A percentile compares a stretch with the other conserved stretches of the same genome.
phyloP scores from a whole-genome alignment of 495 filamentous ascomycete genomes.

The Aspergillus cavernicola region DNA sequence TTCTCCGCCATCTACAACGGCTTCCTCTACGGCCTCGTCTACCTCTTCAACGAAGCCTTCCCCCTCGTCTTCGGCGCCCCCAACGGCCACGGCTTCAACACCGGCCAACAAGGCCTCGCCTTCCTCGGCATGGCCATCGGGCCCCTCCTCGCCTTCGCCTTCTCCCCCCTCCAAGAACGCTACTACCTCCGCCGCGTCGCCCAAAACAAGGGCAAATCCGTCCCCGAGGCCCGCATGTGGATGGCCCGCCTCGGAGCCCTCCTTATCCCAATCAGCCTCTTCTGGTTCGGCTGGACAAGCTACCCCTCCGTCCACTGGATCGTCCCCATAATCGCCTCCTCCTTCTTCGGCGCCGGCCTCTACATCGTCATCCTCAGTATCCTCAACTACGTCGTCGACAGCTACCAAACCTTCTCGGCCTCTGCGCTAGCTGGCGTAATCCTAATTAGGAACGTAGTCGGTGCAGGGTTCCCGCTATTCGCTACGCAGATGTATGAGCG shows the following conservation, averaged over 20 bases:
- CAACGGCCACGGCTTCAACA: constrained; percentile 40
- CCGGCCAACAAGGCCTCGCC: constrained; percentile 31
- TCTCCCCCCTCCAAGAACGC: constrained; percentile 43
- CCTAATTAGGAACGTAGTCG: constrained; percentile 39
- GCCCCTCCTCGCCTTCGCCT: constrained; percentile 36
- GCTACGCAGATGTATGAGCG: constrained; percentile 55
- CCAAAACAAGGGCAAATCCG: constrained; percentile 30
- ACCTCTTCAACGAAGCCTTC: constrained; percentile 54
- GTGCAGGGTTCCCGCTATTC: constrained; percentile 46
- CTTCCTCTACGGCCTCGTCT: constrained; percentile 64
- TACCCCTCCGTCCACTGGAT: constrained; percentile 57
- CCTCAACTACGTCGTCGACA: constrained; percentile 66
- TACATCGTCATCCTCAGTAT: constrained; percentile 59
- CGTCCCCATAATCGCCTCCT: constrained; percentile 50
- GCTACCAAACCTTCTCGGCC: constrained; percentile 65
- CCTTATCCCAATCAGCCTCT: constrained; percentile 34
- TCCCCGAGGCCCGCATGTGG: constrained; percentile 30
- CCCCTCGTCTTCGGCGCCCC: constrained; percentile 40
- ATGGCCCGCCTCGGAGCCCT: constrained; percentile 24
- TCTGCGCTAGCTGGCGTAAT: constrained; percentile 50
- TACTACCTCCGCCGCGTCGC: constrained; percentile 43
- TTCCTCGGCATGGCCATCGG: constrained; percentile 44
- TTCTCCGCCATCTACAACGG: constrained; percentile 55
- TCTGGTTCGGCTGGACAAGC: constrained; percentile 59
- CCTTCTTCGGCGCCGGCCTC: constrained; percentile 61